These are phyloP conservation scores for Pelagophyceae sp. DNA, from an alignment of 352 stramenopile genomes.

Conservation along the genomic window DNA sequence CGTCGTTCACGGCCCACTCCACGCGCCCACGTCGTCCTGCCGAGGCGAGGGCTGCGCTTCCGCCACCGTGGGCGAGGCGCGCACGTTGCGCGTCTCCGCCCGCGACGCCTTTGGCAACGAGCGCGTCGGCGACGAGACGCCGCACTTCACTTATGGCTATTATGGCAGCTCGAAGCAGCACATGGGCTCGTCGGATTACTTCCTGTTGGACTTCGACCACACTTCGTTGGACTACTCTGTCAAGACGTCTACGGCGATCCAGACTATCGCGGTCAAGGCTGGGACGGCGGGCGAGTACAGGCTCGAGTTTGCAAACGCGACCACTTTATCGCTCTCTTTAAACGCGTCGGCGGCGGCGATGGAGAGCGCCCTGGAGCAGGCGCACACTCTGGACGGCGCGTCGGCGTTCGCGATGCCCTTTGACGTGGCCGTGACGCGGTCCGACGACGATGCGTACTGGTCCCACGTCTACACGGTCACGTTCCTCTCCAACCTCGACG, in stretches of 20 bases:
- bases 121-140: constrained; percentile 49
- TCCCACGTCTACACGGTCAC: constrained; percentile 75
- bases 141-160: constrained; percentile 44
- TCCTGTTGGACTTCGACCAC: constrained; percentile 64
- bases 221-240: constrained; percentile 54
- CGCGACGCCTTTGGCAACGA: constrained; percentile 86
- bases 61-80: constrained; percentile 68
- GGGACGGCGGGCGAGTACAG: constrained; percentile 26
- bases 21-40: constrained; percentile 71
- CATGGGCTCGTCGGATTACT: constrained; percentile 75
- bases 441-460: constrained; percentile 35
- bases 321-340: constrained; percentile 33
- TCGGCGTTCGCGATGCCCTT: background rate
- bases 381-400: constrained; percentile 8
- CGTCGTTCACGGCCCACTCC: constrained; percentile 74
- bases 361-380: constrained; percentile 36
- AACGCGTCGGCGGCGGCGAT: constrained; percentile 33
- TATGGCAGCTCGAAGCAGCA: constrained; percentile 56
- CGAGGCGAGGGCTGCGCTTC: constrained; percentile 58
- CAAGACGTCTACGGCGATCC: constrained; percentile 72
- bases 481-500: constrained; percentile 73
- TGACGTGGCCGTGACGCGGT: constrained; percentile 35
- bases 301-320: constrained; percentile 38
- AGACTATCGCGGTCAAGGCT: constrained; percentile 57
- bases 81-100: constrained; percentile 69